Conservation (phyloP, 2,329 filamentous ascomycete genomes). For the Calonectria pteridis region DNA sequence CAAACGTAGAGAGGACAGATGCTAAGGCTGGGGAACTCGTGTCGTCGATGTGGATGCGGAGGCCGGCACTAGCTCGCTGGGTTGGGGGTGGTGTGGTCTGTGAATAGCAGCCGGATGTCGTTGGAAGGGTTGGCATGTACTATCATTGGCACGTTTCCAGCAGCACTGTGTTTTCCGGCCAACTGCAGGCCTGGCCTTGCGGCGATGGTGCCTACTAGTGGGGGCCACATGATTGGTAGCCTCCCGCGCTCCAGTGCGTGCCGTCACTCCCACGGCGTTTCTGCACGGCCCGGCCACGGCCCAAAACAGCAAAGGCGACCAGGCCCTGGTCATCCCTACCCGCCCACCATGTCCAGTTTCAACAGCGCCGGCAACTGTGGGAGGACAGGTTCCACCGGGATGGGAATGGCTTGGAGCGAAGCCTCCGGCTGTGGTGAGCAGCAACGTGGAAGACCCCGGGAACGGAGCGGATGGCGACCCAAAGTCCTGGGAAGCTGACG, state of each 20-base stretch:
- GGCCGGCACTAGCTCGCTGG: slow-evolving; percentile 41
- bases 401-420: slow-evolving; percentile 25
- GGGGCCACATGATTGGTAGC: slow-evolving; percentile 51
- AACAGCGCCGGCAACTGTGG: neutral
- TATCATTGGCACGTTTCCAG: neutral
- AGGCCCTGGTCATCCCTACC: slow-evolving; percentile 26
- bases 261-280: slow-evolving; percentile 34
- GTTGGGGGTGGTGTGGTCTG: slow-evolving; percentile 41
- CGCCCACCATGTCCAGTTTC: slow-evolving; percentile 18
- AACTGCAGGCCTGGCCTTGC: slow-evolving; percentile 36
- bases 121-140: slow-evolving; percentile 1
- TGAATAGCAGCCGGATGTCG: slow-evolving; percentile 25
- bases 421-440: slow-evolving; percentile 15
- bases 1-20: slow-evolving; percentile 33
- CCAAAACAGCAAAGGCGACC: slow-evolving; percentile 33
- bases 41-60: slow-evolving; percentile 47
- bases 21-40: slow-evolving; percentile 43
- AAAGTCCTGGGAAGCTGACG: slow-evolving; percentile 2
- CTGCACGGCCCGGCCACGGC: slow-evolving; percentile 35
- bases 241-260: slow-evolving; percentile 31
- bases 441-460: slow-evolving; percentile 16
- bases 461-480: neutral
- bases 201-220: slow-evolving; percentile 26
- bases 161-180: slow-evolving; percentile 11
- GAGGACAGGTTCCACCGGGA: slow-evolving; percentile 20